Base-by-base conservation (phyloP, 129 eudicot species). In the Pseudognaphalium luteoalbum region DNA sequence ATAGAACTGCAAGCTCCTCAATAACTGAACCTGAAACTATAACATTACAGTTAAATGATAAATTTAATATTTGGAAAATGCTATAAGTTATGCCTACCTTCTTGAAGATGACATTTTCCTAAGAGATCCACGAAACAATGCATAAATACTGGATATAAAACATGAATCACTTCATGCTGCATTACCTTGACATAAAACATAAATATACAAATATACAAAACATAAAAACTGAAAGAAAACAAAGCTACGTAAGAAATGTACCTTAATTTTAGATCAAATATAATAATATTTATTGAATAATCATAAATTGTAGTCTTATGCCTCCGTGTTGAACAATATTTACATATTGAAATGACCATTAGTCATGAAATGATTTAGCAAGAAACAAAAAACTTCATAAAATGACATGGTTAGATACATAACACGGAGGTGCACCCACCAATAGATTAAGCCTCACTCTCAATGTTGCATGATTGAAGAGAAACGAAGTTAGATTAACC, bases 121-220 rank as follows among this genome's bases (percentile, higher is more conserved):
- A 93, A 87, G 42, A 93, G 96, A 86, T 93, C 97, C 98, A 93
- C 90, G 86, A 90, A 93, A 75, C 90, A 92, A 78, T 93, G 98
- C 66, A 93, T 82, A 87, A 93, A 93, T 39, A 91, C 97, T 4
- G 98, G 98, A 78, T 93, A 93, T 59, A 93, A 85, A 72, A 93
- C 96, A 57, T 92, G 96, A 61, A 93, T 85, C 86, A 93, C 76
- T 79, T 93, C 97, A 81, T 90, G 97, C 96, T 92, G 96, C 85
- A 86, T 64, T 75, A 8, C 66, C n/a, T 22, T 81, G 61, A 77
- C 51, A 59, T 65, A 17, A 25, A 73, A 66, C n/a, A n/a, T n/a
- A n/a, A n/a, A n/a, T n/a, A 73, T 5, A 20, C 22, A 57, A 37
- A 77, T 25, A 66, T 19, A 61, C 16, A 4, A 28, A 35, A 32